Evolutionary conservation across 352 stramenopile species (phyloP).

Genomic region (Globisporangium solare): DNA sequence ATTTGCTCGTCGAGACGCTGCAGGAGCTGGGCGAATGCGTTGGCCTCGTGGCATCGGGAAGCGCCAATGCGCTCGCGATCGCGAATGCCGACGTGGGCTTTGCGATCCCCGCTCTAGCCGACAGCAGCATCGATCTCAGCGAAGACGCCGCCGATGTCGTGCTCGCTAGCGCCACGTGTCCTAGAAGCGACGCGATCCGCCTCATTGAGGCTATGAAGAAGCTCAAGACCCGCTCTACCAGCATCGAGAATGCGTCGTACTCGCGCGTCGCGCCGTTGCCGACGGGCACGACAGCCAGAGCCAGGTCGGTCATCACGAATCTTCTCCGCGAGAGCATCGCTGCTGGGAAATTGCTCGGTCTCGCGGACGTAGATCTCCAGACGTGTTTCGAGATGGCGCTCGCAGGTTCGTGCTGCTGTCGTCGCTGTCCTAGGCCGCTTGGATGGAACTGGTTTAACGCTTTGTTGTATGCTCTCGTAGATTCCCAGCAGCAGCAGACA

Average conservation of each 20-base stretch:
- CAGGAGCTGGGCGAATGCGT: conserved; percentile 52
- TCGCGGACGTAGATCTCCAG: conserved; percentile 24
- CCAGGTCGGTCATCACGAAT: conserved; percentile 23
- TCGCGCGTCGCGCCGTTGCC: conserved; percentile 5
- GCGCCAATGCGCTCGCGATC: conserved; percentile 38
- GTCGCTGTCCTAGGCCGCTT: no score
- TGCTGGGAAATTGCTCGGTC: conserved; percentile 27
- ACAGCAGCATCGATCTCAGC: conserved; percentile 33
- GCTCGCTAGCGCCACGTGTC: conserved; percentile 31
- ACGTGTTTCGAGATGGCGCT: conserved; percentile 25
- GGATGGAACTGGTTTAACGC: neutral
- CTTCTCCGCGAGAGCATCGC: conserved; percentile 29
- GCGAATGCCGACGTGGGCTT: conserved; percentile 45
- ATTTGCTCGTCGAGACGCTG: conserved; percentile 45
- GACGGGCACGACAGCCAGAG: conserved; percentile 1
- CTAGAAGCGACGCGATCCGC: conserved; percentile 42
- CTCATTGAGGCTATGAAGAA: conserved; percentile 47
- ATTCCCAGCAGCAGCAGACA: neutral
- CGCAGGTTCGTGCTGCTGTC: conserved; percentile 7
- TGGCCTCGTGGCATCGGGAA: conserved; percentile 35
- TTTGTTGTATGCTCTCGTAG: neutral
- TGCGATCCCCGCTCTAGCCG: conserved; percentile 31
- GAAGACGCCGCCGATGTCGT: conserved; percentile 44
- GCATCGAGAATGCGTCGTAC: neutral
- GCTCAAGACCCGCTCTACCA: neutral